Evolutionary conservation across 768 basidiomycete species (phyloP), one percentile per base, ranked within the genome.

Genomic region (Russula compacta): DNA sequence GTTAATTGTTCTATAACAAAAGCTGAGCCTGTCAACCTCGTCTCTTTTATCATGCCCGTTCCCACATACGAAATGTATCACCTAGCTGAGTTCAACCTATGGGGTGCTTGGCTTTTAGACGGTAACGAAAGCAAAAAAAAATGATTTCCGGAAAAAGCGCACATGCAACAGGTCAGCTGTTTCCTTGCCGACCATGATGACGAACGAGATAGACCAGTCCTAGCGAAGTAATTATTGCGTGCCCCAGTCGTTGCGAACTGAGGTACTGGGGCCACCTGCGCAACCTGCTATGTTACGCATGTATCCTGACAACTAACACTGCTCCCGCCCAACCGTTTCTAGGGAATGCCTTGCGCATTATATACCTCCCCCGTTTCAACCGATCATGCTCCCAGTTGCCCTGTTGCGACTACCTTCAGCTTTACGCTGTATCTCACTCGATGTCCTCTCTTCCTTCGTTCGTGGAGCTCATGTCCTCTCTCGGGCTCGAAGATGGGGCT

Each of bases 371-470:
- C 35, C 46, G 24, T 43, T 50, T 56, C 21, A 17, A 11, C 35
- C 29, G 50, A 48, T 58, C 54, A 36, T 39, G 15, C 50, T 53
- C 46, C 38, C 24, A 51, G 63, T 66, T 66, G 65, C 49, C 54
- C 61, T 55, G 53, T 64, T 42, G 65, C 50, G 48, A 59, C 64
- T 64, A 43, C 47, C 63, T 14, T 51, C 56, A 55, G 56, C 63
- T 46, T 32, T 60, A 54, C 66, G 67, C 67, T 66, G 67, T 67
- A 70, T 54, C 52, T 65, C 47, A 53, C 55, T 53, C 24, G 68
- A 89, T 86, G 85, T 76, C 85, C 70, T 73, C 87, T 69, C 84
- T 92, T 68, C 90, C 90, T 69, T 91, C 90, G 59, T 92, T 92
- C 72, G 84, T 89, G 60, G 85, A 91, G 75, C 86, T 92, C 71